Evolutionary conservation across 768 basidiomycete species (phyloP).

Genomic region (Leccinum subtestaceum): DNA sequence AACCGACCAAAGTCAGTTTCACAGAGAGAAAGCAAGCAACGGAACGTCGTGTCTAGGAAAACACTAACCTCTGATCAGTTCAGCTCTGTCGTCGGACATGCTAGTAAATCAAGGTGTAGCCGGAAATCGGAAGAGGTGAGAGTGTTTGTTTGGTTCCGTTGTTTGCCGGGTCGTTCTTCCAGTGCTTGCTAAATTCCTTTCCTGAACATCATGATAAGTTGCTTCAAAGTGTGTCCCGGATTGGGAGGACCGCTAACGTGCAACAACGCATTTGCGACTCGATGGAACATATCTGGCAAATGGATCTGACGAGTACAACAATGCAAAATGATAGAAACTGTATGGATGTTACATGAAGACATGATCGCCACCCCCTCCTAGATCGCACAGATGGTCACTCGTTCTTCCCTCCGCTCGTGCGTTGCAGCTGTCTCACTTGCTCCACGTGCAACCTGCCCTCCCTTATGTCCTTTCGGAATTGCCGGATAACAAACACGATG

Average conservation of each 20-base stretch:
- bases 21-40: background rate
- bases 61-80: constrained; percentile 32
- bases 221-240: background rate
- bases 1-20: background rate
- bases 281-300: background rate
- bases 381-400: constrained; percentile 3
- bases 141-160: constrained; percentile 13
- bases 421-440: constrained; percentile 13
- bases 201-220: too few relatives aligned
- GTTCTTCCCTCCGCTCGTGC: background rate
- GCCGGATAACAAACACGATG: constrained; percentile 15
- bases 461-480: constrained; percentile 18
- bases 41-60: background rate
- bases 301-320: background rate
- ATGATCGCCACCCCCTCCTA: background rate
- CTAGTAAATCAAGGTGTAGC: constrained; percentile 3
- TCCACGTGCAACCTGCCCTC: constrained; percentile 17
- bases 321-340: background rate
- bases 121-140: background rate
- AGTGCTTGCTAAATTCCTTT: too few relatives aligned
- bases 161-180: too few relatives aligned
- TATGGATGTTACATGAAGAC: background rate
- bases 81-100: constrained; percentile 35
- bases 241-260: background rate
- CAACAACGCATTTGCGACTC: background rate